Evolutionary conservation across 495 filamentous ascomycete genomes (phyloP), one percentile per base, ranked within the genome.

Genomic region (Hypoxylon lenormandii): DNA sequence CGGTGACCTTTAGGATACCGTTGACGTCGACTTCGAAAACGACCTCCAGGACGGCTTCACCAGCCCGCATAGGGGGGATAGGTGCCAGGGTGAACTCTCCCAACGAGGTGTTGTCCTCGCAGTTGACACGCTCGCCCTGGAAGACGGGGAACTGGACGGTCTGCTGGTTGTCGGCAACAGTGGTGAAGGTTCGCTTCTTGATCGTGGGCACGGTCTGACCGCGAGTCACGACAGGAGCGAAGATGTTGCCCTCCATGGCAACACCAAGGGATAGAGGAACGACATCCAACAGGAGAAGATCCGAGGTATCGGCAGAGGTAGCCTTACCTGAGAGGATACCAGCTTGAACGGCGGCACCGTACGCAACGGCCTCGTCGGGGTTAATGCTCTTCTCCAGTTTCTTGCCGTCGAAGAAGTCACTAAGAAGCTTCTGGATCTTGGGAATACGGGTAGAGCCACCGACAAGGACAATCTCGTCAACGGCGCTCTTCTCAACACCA

Each of bases 11-110:
- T 76, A 99, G 90, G 80, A 99, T 98, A 89, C 95, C 95, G 84
- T 99, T 99, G 86, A 97, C 95, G 72, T 99, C 95, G 77, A 99
- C 95, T 84, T 99, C 95, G 82, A 99, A 98, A 77, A 98, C 94
- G 74, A 94, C 92, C 81, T 99, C 95, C 22, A 99, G 89, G 72
- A 96, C 94, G 70, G 95, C 92, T 78, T 99, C 96, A 75, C 95
- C 95, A 82, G 95, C 95, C 80, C 93, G 93, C 94, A 97, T 97
- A 87, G 93, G 84, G 54, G 95, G 95, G 68, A 98, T 97, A 63
- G 96, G 95, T 72, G 95, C 92, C 61, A 99, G 87, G 64, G 95
- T 98, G 84, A 99, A 99, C 83, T 99, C 96, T 76, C 95, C 95
- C 48, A 99, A 88, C 42, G 92, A 96, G 71, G 96, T 99, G 87